A percentile compares a stretch with the other conserved stretches of the same genome.
These are phyloP conservation scores for Ceratocystis cubensis DNA, from an alignment of 2,329 filamentous ascomycete genomes.

Conservation along the genomic window DNA sequence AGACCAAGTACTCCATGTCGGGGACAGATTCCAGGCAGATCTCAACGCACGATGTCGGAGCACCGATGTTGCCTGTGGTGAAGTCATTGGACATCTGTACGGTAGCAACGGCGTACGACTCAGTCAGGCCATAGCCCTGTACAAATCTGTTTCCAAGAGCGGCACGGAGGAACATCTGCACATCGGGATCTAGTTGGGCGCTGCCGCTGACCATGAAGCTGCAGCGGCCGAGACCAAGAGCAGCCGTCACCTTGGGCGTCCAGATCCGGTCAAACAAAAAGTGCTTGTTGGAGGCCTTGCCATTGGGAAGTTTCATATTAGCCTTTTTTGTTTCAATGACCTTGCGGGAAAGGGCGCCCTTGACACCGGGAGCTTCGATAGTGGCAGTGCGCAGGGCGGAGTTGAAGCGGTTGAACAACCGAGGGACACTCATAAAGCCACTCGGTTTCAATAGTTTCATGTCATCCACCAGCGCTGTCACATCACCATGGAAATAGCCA, in stretches of 20 bases:
- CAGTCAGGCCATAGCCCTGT: slow-evolving; percentile 89
- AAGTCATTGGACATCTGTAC: slow-evolving; percentile 61
- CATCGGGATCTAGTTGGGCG: slow-evolving; percentile 74
- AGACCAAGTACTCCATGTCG: slow-evolving; percentile 82
- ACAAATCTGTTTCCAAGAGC: slow-evolving; percentile 66
- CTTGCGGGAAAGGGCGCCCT: slow-evolving; percentile 67
- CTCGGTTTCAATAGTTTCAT: slow-evolving; percentile 77
- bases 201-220: slow-evolving; percentile 73
- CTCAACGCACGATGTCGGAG: slow-evolving; percentile 54
- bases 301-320: slow-evolving; percentile 56
- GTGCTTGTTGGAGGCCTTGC: slow-evolving; percentile 67
- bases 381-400: slow-evolving; percentile 69
- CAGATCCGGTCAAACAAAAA: slow-evolving; percentile 75
- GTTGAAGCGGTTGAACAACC: slow-evolving; percentile 83
- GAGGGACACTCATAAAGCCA: slow-evolving; percentile 74
- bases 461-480: slow-evolving; percentile 76
- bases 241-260: slow-evolving; percentile 75
- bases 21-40: slow-evolving; percentile 74
- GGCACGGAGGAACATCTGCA: slow-evolving; percentile 80
- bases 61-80: slow-evolving; percentile 68
- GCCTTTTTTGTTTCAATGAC: slow-evolving; percentile 70
- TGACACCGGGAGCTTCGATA: slow-evolving; percentile 64
- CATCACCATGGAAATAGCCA: slow-evolving; percentile 90
- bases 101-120: slow-evolving; percentile 69
- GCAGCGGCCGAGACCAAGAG: slow-evolving; percentile 64